Percentiles rank a stretch among this genome's conserved stretches.
Conservation (phyloP, 1,139 yeast genomes). For the Suhomyces bolitotheri region DNA sequence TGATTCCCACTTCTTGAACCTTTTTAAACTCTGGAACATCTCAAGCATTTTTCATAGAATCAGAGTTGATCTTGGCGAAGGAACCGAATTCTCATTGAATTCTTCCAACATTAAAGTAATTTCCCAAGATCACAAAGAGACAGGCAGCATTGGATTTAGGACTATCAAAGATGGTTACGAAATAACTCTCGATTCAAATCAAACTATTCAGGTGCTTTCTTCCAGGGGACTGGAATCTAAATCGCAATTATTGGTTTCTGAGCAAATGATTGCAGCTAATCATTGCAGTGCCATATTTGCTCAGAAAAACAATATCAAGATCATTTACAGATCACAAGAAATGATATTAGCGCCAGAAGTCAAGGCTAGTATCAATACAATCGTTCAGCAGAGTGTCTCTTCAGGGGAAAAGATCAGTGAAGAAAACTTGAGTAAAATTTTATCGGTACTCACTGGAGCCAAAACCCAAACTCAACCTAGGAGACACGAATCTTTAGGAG, state of each 20-base stretch:
- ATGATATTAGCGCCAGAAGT: slow-evolving; percentile 30
- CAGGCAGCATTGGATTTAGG: slow-evolving; percentile 3
- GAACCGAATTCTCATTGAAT: slow-evolving; percentile 19
- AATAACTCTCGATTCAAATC: slow-evolving; percentile 10
- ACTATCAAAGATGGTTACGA: slow-evolving; percentile 20
- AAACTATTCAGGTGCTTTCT: slow-evolving; percentile 16
- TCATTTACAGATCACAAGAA: slow-evolving; percentile 50
- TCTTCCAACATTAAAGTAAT: slow-evolving; percentile 19
- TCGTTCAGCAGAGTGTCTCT: slow-evolving; percentile 29
- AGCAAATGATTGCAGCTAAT: slow-evolving; percentile 80
- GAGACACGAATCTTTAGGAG: slow-evolving; percentile 66
- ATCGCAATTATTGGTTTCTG: slow-evolving; percentile 68
- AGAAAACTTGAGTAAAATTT: slow-evolving; percentile 22
- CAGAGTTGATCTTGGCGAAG: slow-evolving; percentile 26
- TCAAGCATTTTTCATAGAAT: slow-evolving; percentile 29
- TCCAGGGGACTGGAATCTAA: slow-evolving; percentile 27
- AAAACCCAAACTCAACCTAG: slow-evolving; percentile 32
- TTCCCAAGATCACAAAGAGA: slow-evolving; percentile 7
- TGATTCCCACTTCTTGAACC: slow-evolving; percentile 25
- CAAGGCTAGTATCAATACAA: slow-evolving; percentile 41
- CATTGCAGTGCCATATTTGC: slow-evolving; percentile 59
- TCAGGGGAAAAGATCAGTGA: slow-evolving; percentile 16
- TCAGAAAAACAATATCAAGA: slow-evolving; percentile 47
- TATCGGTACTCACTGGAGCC: slow-evolving; percentile 18
- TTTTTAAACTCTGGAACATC: slow-evolving; percentile 31